Evolutionary conservation across 163 green algal species (phyloP).

Genomic region (Smithsoniella earleae): DNA sequence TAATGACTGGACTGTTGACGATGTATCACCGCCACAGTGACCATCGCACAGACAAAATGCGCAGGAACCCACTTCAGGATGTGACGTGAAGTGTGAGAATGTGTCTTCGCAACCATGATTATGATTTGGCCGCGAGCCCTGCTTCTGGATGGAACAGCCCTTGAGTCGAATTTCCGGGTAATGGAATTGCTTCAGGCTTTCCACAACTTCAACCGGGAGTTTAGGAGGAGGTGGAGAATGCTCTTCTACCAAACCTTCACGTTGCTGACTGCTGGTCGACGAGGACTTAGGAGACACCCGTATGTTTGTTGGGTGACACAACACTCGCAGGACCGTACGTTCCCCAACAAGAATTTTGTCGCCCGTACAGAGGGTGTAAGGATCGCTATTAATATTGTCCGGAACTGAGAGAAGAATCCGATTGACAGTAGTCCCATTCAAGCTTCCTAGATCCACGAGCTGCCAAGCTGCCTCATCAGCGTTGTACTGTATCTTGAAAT

Average conservation of each 20-base stretch:
- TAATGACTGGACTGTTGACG: constrained; percentile 3
- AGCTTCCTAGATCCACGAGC: constrained; percentile 19
- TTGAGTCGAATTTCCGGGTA: neutral
- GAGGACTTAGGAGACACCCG: too few species aligned
- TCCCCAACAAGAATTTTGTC: constrained; percentile 24
- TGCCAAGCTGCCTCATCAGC: neutral
- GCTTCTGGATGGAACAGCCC: constrained; percentile 29
- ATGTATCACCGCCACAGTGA: neutral
- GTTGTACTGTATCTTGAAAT: constrained; percentile 29
- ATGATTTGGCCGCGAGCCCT: neutral
- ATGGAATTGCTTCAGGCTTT: neutral
- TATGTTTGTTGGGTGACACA: constrained; percentile 19
- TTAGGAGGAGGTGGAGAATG: neutral
- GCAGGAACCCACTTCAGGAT: neutral
- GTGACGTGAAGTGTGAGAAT: constrained; percentile 20
- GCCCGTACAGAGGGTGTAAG: neutral
- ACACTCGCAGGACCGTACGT: neutral
- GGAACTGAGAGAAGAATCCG: constrained; percentile 11
- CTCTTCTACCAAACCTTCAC: too few species aligned
- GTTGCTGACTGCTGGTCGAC: too few species aligned
- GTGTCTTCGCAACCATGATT: constrained; percentile 20
- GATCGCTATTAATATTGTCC: neutral
- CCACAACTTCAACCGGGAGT: neutral
- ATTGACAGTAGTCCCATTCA: constrained; percentile 26
- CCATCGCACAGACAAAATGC: constrained; percentile 8